These are phyloP conservation scores for Phytopythium sindhum DNA, from an alignment of 352 stramenopile species.

Conservation along the genomic window DNA sequence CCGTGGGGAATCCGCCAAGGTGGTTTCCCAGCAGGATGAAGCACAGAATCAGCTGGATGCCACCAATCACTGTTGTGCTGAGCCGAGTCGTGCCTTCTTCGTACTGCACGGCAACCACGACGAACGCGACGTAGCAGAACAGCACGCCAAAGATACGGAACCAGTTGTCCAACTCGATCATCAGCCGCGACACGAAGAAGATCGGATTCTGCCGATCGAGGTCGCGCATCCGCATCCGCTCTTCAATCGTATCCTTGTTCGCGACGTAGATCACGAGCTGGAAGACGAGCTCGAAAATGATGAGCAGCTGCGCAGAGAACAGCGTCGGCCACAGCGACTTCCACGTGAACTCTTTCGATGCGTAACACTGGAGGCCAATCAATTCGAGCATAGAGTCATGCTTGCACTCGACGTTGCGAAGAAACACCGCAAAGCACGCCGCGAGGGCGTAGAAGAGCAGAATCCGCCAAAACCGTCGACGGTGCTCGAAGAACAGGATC, in stretches of 20 bases:
- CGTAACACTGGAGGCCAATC: conserved; percentile 73
- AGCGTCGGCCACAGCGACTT: conserved; percentile 71
- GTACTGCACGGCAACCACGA: conserved; percentile 64
- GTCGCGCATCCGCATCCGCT: conserved; percentile 57
- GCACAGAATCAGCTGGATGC: conserved; percentile 55
- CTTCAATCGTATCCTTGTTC: conserved; percentile 65
- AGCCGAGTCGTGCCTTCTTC: conserved; percentile 44
- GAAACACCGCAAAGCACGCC: conserved; percentile 71
- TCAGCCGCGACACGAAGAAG: conserved; percentile 70
- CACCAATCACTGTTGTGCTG: conserved; percentile 68
- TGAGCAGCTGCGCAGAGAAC: conserved; percentile 78
- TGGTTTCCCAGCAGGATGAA: conserved; percentile 69
- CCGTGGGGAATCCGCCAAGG: conserved; percentile 56
- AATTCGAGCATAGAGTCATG: conserved; percentile 42
- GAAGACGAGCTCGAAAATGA: conserved; percentile 83
- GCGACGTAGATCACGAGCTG: conserved; percentile 83
- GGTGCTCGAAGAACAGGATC: conserved; percentile 82
- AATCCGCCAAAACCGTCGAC: conserved; percentile 72
- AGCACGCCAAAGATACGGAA: conserved; percentile 63
- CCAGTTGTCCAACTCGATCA: conserved; percentile 72
- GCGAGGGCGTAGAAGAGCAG: conserved; percentile 68
- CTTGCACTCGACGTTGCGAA: conserved; percentile 74
- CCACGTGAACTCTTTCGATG: conserved; percentile 53
- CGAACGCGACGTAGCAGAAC: conserved; percentile 69
- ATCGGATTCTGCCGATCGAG: conserved; percentile 67